Base-by-base conservation (phyloP, 345 rosid genomes). In the Citrus australasica region DNA sequence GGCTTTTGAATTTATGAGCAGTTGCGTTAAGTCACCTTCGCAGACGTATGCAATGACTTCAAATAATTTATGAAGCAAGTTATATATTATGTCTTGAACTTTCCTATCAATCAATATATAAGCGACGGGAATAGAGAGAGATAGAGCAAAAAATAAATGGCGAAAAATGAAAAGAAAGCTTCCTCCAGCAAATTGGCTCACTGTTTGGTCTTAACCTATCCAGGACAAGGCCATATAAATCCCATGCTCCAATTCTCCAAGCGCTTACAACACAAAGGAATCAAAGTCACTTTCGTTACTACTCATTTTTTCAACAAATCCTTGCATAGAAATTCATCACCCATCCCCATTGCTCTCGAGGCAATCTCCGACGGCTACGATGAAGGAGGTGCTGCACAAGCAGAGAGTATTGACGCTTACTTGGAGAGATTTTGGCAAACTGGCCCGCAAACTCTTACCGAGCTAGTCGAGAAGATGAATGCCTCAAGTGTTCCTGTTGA, bases 361-460 rank as follows among this genome's bases (percentile, higher is more conserved):
- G 76, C 84, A 25, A 82, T 86, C 33, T 88, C 90, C 2, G 90
- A 88, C 14, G 89, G 90, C 56, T 83, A 64, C 22, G 89, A 88
- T 24, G 77, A 82, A 7, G 80, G 87, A 0, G 83, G 87, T 5
- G 6, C 2, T 17, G 35, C 9, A 0, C 24, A 69, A 0, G 87
- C 81, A 1, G 85, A 81, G 33, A 75, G 69, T 76, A 0, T 9
- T 1, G 46, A 79, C 5, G 69, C 64, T 17, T 86, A 81, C 77
- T 67, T 79, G 53, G 58, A 81, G 27, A 28, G 72, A 1, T 71
- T 84, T 55, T 10, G 32, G 71, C 35, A 46, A 19, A 79, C 78
- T 59, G 84, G 85, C 24, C 68, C 80, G 1, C 35, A 73, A 73
- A 81, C 81, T 37, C 75, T 87, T 17, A 7, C 28, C 0, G n/a